Evolutionary conservation across 78 protist genomes (phyloP), one percentile per base, ranked within the genome.

Genomic region (Bigelowiella natans): DNA sequence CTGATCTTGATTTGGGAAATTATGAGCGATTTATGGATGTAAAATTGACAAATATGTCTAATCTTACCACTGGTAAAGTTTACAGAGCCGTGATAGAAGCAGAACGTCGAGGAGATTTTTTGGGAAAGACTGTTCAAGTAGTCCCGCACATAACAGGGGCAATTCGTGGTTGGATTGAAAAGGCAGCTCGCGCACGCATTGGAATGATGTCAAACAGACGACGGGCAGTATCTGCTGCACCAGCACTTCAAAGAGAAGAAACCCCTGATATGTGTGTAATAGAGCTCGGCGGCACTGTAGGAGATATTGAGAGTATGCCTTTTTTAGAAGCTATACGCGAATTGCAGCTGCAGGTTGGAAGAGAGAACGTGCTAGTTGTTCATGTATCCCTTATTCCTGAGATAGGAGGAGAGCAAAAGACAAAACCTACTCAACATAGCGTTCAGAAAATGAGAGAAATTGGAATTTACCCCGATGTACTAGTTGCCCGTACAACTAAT

Each of bases 1-100:
- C 38, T 34, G 87, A 85, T 37, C 87, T 85, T 11, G 87, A 85
- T 11, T 11, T 85, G 7, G 87, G 87, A 11, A 85, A 85, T 18
- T 85, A 85, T 37, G 87, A 85, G 38, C 7, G 73, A 51, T 85
- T 85, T 11, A 37, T 85, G 87, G 87, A 85, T 37, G 87, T 85
- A 11, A 34, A 37, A 85, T 11, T 96, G 31, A 83, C 92, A 31
- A 84, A 94, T 63, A 97, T 97, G 94, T 91, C 96, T 94, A 97
- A 98, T 95, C 94, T 98, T 92, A 98, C 99, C 3, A 97, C 99
- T 34, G 99, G 99, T 83, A 97, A 97, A 94, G 91, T 51, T 7
- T 51, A 51, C 3, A 31, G 31, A 64, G 0, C 37, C 0, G 97
- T 97, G 28, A 94, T 98, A 36, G 93, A 93, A 86, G 91, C 91